Conservation (phyloP, 306 rosid species). For the Geum urbanum region DNA sequence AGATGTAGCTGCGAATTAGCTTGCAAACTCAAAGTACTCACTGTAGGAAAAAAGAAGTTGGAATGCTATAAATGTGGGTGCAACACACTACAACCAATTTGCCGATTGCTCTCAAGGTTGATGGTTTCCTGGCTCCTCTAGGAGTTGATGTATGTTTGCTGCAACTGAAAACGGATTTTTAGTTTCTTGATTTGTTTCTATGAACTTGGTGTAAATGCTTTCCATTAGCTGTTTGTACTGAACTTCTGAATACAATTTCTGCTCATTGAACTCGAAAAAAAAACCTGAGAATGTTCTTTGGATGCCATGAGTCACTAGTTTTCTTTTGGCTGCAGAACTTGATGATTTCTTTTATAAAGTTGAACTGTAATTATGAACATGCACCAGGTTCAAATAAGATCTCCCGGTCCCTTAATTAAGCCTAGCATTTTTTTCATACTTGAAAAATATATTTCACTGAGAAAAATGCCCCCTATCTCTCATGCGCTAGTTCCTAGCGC, state of each 20-base stretch:
- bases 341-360: no score
- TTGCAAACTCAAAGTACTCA: background rate
- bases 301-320: background rate
- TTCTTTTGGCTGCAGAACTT: background rate
- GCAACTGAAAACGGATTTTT: background rate
- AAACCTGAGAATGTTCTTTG: background rate
- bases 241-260: background rate
- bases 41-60: background rate
- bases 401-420: no score
- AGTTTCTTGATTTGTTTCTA: background rate
- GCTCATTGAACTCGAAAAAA: background rate
- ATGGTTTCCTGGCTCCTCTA: background rate
- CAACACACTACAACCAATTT: background rate
- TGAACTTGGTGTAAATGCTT: background rate
- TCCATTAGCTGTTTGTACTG: background rate
- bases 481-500: no score
- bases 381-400: no score
- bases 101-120: background rate
- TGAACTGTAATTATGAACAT: no score
- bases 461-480: no score
- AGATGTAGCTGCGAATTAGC: background rate
- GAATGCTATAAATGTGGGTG: background rate
- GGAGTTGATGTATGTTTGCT: background rate
- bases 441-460: no score
- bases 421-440: no score